These are phyloP conservation scores for Komagataella mondaviorum DNA, from an alignment of 805 yeast genomes.

Conservation along the genomic window DNA sequence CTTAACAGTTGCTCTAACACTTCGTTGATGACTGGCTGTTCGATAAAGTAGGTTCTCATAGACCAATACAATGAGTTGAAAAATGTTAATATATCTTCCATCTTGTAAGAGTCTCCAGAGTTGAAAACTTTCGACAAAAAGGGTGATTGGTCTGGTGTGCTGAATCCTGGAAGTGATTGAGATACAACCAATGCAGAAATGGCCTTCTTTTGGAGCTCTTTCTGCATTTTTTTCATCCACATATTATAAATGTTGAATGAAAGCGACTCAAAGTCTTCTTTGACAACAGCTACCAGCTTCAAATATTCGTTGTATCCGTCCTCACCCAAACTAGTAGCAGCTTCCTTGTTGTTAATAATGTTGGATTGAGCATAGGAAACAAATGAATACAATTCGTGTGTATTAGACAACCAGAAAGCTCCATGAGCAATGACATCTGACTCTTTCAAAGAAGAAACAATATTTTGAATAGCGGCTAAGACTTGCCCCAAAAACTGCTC, in stretches of 20 bases:
- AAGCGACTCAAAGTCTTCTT: slow-evolving; percentile 86
- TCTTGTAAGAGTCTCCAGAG: slow-evolving; percentile 59
- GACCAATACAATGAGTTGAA: slow-evolving; percentile 89
- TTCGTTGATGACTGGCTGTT: slow-evolving; percentile 69
- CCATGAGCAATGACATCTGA: slow-evolving; percentile 85
- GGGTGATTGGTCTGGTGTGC: slow-evolving; percentile 71
- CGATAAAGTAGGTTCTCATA: slow-evolving; percentile 82
- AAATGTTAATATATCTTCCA: slow-evolving; percentile 88
- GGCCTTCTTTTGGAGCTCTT: slow-evolving; percentile 79
- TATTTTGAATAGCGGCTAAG: slow-evolving; percentile 71
- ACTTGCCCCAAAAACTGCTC: slow-evolving; percentile 87
- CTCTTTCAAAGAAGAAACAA: slow-evolving; percentile 68
- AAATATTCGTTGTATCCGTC: slow-evolving; percentile 84
- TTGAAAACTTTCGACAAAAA: slow-evolving; percentile 76
- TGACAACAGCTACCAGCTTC: slow-evolving; percentile 78
- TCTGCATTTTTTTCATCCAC: slow-evolving; percentile 94
- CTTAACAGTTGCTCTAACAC: slow-evolving; percentile 74
- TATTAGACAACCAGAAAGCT: slow-evolving; percentile 95
- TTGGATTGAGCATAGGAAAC: slow-evolving; percentile 89
- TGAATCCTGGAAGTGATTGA: slow-evolving; percentile 92
- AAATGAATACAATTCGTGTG: slow-evolving; percentile 90
- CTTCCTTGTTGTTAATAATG: slow-evolving; percentile 71
- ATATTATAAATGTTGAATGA: slow-evolving; percentile 90
- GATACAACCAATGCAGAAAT: slow-evolving; percentile 91
- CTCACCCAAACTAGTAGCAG: slow-evolving; percentile 75